Conservation (phyloP, 2,329 filamentous ascomycete genomes). For the Fusarium sulawesiense region DNA sequence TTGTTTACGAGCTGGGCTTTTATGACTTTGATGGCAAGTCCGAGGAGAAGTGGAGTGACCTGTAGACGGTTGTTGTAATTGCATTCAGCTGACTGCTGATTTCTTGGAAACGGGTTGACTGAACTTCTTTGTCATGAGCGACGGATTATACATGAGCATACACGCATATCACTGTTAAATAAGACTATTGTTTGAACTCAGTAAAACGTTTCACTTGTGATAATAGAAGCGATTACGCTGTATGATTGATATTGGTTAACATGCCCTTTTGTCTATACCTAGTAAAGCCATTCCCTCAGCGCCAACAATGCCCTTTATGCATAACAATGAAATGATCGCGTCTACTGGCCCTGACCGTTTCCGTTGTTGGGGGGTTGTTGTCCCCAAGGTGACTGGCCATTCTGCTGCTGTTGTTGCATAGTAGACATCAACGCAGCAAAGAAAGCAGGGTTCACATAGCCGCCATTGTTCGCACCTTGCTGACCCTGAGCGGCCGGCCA, state of each 20-base stretch:
- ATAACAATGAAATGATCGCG: background rate
- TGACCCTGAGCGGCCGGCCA: slow-evolving; percentile 50
- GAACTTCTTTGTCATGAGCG: slow-evolving; percentile 15
- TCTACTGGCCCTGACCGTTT: slow-evolving; percentile 44
- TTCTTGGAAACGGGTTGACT: background rate
- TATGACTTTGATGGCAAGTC: slow-evolving; percentile 69
- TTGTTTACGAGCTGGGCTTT: slow-evolving; percentile 87
- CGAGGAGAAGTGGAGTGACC: slow-evolving; percentile 50
- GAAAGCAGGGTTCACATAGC: slow-evolving; percentile 69
- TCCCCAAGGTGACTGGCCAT: slow-evolving; percentile 47
- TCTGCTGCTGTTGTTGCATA: slow-evolving; percentile 52
- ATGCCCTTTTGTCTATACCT: slow-evolving; percentile 38
- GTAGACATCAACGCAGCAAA: slow-evolving; percentile 62
- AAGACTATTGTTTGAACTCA: background rate
- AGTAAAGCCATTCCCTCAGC: slow-evolving; percentile 18
- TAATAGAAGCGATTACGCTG: slow-evolving; percentile 6
- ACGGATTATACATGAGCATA: slow-evolving; percentile 31
- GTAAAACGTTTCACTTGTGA: background rate
- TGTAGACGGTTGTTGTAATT: slow-evolving; percentile 45
- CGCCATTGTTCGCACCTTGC: slow-evolving; percentile 50
- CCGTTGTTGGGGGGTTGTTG: slow-evolving; percentile 46
- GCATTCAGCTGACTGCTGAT: background rate
- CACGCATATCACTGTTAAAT: slow-evolving; percentile 4
- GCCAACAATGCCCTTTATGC: slow-evolving; percentile 28
- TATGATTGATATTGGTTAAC: slow-evolving; percentile 13